Conservation (phyloP, 2,329 filamentous ascomycete species). For the Cercospora canescens region DNA sequence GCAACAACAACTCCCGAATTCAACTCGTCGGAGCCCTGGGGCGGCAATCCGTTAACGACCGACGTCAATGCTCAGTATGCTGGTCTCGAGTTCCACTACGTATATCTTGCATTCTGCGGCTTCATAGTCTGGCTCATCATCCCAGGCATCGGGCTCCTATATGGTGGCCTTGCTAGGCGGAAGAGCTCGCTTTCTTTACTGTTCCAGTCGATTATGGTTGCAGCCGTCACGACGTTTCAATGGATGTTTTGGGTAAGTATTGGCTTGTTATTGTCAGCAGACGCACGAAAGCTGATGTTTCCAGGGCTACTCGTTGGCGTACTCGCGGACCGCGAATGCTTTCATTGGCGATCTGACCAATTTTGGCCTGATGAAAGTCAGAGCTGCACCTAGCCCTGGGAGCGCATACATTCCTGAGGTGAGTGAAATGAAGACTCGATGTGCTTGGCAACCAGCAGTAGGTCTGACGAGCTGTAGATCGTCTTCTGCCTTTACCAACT, state of each 20-base stretch:
- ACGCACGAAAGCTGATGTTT: not conserved
- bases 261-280: not conserved
- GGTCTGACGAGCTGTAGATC: slow-evolving; percentile 39
- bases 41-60: slow-evolving; percentile 54
- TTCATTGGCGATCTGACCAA: slow-evolving; percentile 65
- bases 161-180: slow-evolving; percentile 62
- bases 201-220: slow-evolving; percentile 63
- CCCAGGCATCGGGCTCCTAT: slow-evolving; percentile 65
- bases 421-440: not conserved
- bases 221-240: slow-evolving; percentile 58
- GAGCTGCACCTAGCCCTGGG: slow-evolving; percentile 61
- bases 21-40: slow-evolving; percentile 48
- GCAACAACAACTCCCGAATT: slow-evolving; percentile 36
- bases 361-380: slow-evolving; percentile 62
- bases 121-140: slow-evolving; percentile 68
- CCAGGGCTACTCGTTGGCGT: slow-evolving; percentile 62
- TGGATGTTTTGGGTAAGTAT: slow-evolving; percentile 58
- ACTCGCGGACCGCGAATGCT: slow-evolving; percentile 58
- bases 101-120: slow-evolving; percentile 59
- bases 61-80: slow-evolving; percentile 61
- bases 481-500: slow-evolving; percentile 67
- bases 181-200: slow-evolving; percentile 64
- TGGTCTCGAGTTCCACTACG: slow-evolving; percentile 62
- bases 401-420: slow-evolving; percentile 57
- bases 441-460: not conserved